Evolutionary conservation across 1,139 yeast species (phyloP), one percentile per base, ranked within the genome.

Genomic region (Lodderomyces theae): DNA sequence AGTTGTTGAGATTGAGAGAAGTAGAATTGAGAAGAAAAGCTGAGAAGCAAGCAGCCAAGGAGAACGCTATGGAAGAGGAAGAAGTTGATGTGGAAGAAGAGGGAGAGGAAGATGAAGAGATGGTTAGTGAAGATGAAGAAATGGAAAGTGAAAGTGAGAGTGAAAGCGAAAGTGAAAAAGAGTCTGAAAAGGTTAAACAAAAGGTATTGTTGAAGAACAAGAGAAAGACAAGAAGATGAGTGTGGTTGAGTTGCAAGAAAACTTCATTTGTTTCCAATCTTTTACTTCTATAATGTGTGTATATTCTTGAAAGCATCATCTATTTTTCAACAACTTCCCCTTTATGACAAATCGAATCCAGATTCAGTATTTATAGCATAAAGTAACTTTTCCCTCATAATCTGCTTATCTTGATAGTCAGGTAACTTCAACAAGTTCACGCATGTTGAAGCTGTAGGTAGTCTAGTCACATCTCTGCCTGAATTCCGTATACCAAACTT

Each of bases 391-490:
- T 73, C 63, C 43, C 74, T 71, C 38, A 92, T 63, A 3, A 74
- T 39, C 35, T 69, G 62, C 56, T 82, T 86, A 53, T 84, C 69
- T 47, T 66, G 64, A 58, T 92, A 92, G 56, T 87, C 85, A 0
- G 98, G 98, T 33, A 94, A 61, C 54, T 86, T 89, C 46, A 92
- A 67, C 44, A 92, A 61, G 57, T 92, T 94, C 21, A 89, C 88
- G 68, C 98, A 92, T 0, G 99, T 92, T 0, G 96, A 80, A 0
- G 97, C 86, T 0, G 97, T 88, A 0, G 98, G 98, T 34, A 92
- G 67, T 33, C 95, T 66, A 3, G 51, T 51, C 4, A 39, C 37
- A 6, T 72, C 72, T 23, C 71, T 68, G 0, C 96, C 95, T 1
- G 84, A 76, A 51, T 81, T 80, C 37, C 88, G 63, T 36, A 92